These are phyloP conservation scores for Dictyostelium purpureum DNA, from an alignment of 78 protist genomes.

Conservation along the genomic window DNA sequence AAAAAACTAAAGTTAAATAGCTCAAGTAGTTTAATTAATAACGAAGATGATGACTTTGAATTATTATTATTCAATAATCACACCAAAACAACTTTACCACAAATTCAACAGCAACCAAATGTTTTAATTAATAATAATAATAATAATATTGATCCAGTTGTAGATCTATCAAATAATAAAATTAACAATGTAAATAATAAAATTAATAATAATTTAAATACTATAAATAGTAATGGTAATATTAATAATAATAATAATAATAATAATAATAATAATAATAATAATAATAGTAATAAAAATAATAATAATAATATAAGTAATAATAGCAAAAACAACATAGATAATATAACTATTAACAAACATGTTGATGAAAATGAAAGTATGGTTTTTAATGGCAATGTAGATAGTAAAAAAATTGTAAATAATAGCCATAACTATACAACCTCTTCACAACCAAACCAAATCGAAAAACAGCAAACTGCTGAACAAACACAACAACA, in stretches of 20 bases:
- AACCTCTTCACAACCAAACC: background rate
- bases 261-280: background rate
- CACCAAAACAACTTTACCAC: background rate
- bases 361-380: no score
- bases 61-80: background rate
- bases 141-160: no score
- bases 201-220: background rate
- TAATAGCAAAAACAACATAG: no score
- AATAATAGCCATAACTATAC: background rate
- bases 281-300: no score
- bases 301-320: no score
- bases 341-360: no score
- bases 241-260: background rate
- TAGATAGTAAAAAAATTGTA: no score
- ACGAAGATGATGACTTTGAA: background rate
- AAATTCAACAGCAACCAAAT: background rate
- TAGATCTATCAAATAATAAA: no score
- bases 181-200: background rate
- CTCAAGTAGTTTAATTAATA: background rate
- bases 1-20: background rate
- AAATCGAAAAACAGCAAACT: background rate
- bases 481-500: no score
- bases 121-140: background rate
- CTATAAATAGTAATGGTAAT: background rate
- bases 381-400: no score